Conservation (phyloP, 441 rosid genomes). For the Gossypium gossypioides region DNA sequence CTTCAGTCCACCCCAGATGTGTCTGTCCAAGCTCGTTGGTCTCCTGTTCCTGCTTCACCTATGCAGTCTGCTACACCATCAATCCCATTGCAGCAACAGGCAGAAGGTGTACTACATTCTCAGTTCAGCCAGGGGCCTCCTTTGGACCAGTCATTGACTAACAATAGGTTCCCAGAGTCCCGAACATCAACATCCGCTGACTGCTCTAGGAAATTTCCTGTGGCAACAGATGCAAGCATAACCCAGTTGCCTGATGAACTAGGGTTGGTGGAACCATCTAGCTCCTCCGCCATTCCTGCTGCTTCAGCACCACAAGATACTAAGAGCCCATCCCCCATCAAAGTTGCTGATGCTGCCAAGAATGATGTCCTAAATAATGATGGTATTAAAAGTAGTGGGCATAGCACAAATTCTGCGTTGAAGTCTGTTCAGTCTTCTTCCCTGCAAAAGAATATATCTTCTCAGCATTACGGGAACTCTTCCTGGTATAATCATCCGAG, state of each 20-base stretch:
- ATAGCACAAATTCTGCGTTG: conserved; percentile 23
- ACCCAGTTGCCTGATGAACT: conserved; percentile 47
- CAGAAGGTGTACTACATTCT: conserved; percentile 39
- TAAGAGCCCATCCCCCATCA: conserved; percentile 28
- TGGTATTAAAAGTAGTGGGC: conserved; percentile 21
- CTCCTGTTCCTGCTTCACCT: conserved; percentile 55
- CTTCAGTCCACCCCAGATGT: conserved; percentile 65
- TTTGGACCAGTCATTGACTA: conserved; percentile 34
- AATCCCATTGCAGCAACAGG: conserved; percentile 55
- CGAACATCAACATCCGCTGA: conserved; percentile 34
- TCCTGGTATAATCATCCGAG: conserved; percentile 40
- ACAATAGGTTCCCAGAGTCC: conserved; percentile 43
- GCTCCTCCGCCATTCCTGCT: conserved; percentile 29
- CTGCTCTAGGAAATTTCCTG: conserved; percentile 23
- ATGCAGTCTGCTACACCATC: conserved; percentile 47
- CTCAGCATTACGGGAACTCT: conserved; percentile 38
- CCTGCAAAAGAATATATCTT: conserved; percentile 43
- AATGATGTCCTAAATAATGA: conserved; percentile 19
- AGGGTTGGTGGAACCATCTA: conserved; percentile 47
- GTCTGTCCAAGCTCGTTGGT: conserved; percentile 73
- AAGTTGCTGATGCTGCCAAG: conserved; percentile 28
- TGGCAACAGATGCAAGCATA: conserved; percentile 29
- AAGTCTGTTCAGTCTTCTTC: conserved; percentile 27
- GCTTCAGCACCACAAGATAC: conserved; percentile 26
- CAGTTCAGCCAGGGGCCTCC: conserved; percentile 46